Base-by-base conservation (phyloP, 1,139 yeast genomes). In the Hyphopichia pseudoburtonii region DNA sequence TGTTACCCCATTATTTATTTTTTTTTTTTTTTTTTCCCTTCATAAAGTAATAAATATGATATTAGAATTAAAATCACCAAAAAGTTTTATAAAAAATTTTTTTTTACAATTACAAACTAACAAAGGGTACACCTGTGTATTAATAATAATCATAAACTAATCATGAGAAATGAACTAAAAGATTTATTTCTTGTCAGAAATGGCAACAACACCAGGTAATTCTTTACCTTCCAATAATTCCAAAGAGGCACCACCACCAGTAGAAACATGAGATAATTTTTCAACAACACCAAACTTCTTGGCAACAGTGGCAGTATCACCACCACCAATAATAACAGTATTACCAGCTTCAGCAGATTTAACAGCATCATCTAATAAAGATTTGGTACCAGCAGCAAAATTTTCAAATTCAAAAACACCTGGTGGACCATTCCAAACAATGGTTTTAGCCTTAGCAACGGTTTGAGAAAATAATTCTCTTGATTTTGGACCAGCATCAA, bases 371-470 rank as follows among this genome's bases (percentile, higher is more conserved):
- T 83, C 94, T 58, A 90, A 80, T 70, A 89, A 73, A 43, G 87
- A 68, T 76, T 88, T 86, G 62, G 97, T 90, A 72, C 97, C 97
- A 44, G 70, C 69, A 52, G 96, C 83, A 63, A 90, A 90, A 60
- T 78, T 78, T 49, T 87, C 96, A 61, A 90, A 89, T 76, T 90
- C 97, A 64, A 90, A 90, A 57, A 90, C 97, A 78, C 97, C 97
- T 68, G 97, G 96, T 47, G 97, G 97, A 64, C 97, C 97, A 76
- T 90, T 90, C 97, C 97, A 90, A 60, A 90, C 90, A 60, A 90
- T 90, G 59, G 97, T 92, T 82, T 89, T 88, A 54, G 97, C 94
- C 72, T 83, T 77, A 50, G 85, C 84, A 52, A 90, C 87, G 47
- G 95, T 83, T 45, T 71, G 80, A 50, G 82, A 76, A 64, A 86